Base-by-base conservation (phyloP, 2,329 filamentous ascomycete species). In the Colletotrichum destructivum region DNA sequence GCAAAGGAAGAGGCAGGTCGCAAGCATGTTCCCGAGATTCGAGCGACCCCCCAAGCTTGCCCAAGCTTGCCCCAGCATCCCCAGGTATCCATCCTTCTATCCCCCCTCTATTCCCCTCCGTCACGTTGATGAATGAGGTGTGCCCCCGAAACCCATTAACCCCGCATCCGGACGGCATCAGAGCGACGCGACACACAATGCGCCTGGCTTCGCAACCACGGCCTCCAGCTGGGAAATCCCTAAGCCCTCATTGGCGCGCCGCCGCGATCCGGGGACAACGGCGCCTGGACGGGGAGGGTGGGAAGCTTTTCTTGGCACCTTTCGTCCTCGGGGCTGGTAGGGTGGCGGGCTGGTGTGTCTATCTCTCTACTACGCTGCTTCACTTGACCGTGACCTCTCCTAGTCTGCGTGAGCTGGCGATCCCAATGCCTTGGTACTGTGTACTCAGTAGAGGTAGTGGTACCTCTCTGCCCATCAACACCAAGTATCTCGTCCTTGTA, bases 91-190 rank as follows among this genome's bases (percentile, higher is more conserved):
- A 62, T 63, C 61, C 31, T 42, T 55, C 49, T 51, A 49, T 57
- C 66, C 65, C 40, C 55, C 62, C 55, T 49, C 35, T 38, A 23
- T 38, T 16, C 40, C 56, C 46, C 64, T 69, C 38, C 52, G 40
- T 68, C 69, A 71, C 65, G 69, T 54, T 71, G 64, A 62, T 67
- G 68, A 47, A 71, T 67, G 57, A 57, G 63, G 63, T 71, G 68
- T 71, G 69, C 57, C 35, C 35, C 35, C 59, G 59, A 59, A 71
- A 63, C 65, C 54, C 59, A 63, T 69, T 38, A 57, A 71, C 69
- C 69, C 69, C 69, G 69, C 65, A 71, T 71, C 59, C 65, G 69
- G 59, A 71, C 65, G 69, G 59, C 65, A 71, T 65, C 65, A 69
- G 61, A 59, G 46, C 65, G 65, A 71, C 69, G 65, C 65, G 57